Evolutionary conservation across 73 alveolate genomes (phyloP).

Genomic region (Symbiodinium pilosum): DNA sequence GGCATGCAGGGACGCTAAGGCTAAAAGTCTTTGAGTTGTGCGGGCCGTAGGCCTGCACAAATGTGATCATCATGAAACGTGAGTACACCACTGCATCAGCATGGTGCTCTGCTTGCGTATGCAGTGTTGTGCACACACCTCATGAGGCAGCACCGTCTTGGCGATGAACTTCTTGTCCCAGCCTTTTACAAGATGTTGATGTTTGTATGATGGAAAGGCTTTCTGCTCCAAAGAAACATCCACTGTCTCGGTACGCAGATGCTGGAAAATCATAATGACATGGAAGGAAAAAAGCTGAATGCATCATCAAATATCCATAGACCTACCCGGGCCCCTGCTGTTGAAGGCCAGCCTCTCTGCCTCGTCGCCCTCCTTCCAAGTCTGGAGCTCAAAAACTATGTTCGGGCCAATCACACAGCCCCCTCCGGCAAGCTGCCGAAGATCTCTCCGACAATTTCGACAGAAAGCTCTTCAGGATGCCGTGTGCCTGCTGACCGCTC

Average conservation of each 20-base stretch:
- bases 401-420: too few relatives aligned
- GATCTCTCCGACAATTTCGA: too few relatives aligned
- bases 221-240: not conserved
- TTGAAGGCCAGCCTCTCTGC: not conserved
- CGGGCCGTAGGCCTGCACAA: too few relatives aligned
- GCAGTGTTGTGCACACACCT: constrained; percentile 28
- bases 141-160: constrained; percentile 60
- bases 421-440: too few relatives aligned
- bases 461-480: too few relatives aligned
- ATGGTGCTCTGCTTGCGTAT: too few relatives aligned
- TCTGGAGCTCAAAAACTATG: too few relatives aligned
- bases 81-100: not conserved
- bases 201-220: too few relatives aligned
- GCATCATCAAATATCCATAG: not conserved
- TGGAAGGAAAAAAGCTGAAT: not conserved
- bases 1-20: not conserved
- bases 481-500: constrained; percentile 50
- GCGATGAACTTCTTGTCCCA: constrained; percentile 85
- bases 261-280: too few relatives aligned
- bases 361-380: not conserved
- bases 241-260: not conserved
- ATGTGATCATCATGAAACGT: too few relatives aligned
- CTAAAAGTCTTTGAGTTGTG: too few relatives aligned
- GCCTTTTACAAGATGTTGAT: not conserved
- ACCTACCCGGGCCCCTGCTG: not conserved